phyloP scores from a whole-genome alignment of 768 basidiomycete species.

The Lentinula lateritia region DNA sequence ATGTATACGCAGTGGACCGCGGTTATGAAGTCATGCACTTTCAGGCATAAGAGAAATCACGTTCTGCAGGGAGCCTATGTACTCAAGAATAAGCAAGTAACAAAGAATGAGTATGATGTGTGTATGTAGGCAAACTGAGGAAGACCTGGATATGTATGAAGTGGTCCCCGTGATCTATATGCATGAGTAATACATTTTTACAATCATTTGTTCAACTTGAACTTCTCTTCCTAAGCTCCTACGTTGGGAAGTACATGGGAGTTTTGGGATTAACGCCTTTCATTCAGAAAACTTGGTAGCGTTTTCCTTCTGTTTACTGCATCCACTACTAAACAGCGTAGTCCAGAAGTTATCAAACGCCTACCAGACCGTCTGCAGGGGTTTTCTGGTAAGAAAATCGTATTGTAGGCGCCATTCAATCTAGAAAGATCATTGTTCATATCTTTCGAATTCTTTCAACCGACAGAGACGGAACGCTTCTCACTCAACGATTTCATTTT shows the following conservation, averaged over 20 bases:
- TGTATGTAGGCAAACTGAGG: too few relatives aligned
- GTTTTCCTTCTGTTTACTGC: slow-evolving; percentile 10
- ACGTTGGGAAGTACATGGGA: slow-evolving; percentile 43
- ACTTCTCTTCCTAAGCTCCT: not conserved
- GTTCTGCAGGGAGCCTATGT: too few relatives aligned
- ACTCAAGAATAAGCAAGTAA: too few relatives aligned
- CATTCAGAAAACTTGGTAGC: slow-evolving; percentile 58
- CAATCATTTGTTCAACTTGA: too few relatives aligned
- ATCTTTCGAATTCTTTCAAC: not conserved
- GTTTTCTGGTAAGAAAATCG: slow-evolving; percentile 62
- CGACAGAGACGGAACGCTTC: slow-evolving; percentile 75
- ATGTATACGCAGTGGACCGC: too few relatives aligned
- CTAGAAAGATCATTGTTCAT: slow-evolving; percentile 8
- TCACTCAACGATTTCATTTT: slow-evolving; percentile 81
- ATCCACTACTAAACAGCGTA: slow-evolving; percentile 16
- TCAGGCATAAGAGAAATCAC: too few relatives aligned
- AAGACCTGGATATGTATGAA: too few relatives aligned
- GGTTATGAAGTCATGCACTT: too few relatives aligned
- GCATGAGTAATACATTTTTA: too few relatives aligned
- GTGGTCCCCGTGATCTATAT: too few relatives aligned
- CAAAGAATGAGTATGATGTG: too few relatives aligned
- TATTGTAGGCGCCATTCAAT: slow-evolving; percentile 48
- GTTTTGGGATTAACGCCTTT: slow-evolving; percentile 68
- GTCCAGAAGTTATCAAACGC: slow-evolving; percentile 58
- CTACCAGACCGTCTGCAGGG: slow-evolving; percentile 60